These are phyloP conservation scores for Hericium erinaceus DNA, from an alignment of 768 basidiomycete genomes.

Conservation along the genomic window DNA sequence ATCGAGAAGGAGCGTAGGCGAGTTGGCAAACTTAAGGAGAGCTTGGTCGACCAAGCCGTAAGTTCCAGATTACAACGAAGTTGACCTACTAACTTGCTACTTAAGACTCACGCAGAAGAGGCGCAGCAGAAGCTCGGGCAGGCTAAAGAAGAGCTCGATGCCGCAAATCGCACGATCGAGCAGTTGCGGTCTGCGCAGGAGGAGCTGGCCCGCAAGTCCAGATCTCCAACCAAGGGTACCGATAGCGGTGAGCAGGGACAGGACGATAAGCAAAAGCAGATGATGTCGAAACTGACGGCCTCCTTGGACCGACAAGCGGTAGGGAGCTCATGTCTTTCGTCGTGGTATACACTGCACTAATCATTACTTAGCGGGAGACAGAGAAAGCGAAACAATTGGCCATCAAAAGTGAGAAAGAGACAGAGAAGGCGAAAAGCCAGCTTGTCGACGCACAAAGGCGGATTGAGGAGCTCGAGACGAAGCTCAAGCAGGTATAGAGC, in stretches of 20 bases:
- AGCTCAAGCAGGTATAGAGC: neutral
- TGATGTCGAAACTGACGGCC: slow-evolving; percentile 19
- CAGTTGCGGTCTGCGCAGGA: neutral
- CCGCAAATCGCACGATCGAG: neutral
- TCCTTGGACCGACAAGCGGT: slow-evolving; percentile 17
- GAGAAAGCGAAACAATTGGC: slow-evolving; percentile 8
- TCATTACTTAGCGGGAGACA: slow-evolving; percentile 17
- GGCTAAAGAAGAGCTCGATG: slow-evolving; percentile 7
- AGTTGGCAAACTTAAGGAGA: neutral
- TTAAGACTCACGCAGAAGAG: neutral
- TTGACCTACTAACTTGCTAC: too few species aligned
- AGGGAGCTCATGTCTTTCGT: neutral
- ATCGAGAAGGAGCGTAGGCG: slow-evolving; percentile 14
- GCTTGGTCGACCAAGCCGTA: neutral
- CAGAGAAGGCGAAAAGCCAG: neutral
- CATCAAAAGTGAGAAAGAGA: neutral
- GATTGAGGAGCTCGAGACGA: neutral
- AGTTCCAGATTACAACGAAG: neutral
- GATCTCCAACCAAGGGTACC: neutral
- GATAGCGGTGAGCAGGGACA: slow-evolving; percentile 14
- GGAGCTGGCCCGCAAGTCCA: neutral
- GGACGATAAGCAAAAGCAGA: slow-evolving; percentile 24
- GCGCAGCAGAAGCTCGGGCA: slow-evolving; percentile 6
- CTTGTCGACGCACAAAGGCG: neutral
- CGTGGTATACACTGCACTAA: neutral